Conservation (phyloP, 2,329 filamentous ascomycete genomes). For the Exophiala phaeomuriformis region DNA sequence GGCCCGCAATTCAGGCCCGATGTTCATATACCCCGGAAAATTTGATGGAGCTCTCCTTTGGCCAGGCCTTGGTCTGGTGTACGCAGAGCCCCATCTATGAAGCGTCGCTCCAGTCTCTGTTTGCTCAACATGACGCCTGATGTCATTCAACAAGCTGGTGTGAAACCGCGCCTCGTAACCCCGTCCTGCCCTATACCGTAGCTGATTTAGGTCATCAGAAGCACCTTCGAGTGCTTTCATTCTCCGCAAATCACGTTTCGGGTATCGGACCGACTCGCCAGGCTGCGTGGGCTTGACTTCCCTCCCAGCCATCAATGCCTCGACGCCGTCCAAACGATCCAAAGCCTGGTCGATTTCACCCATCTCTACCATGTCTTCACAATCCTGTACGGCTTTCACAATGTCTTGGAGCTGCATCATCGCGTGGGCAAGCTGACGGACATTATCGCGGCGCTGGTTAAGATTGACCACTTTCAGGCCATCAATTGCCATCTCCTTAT, state of each 20-base stretch:
- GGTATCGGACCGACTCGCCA: slow-evolving; percentile 23
- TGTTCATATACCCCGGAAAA: slow-evolving; percentile 71
- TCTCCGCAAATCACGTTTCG: slow-evolving; percentile 58
- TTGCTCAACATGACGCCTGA: slow-evolving; percentile 69
- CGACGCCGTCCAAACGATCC: slow-evolving; percentile 67
- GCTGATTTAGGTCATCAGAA: slow-evolving; percentile 63
- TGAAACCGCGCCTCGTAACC: slow-evolving; percentile 78
- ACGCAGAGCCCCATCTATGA: slow-evolving; percentile 74
- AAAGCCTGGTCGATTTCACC: slow-evolving; percentile 79
- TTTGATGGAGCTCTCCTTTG: slow-evolving; percentile 60
- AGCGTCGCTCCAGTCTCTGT: slow-evolving; percentile 68
- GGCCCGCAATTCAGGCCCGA: slow-evolving; percentile 62
- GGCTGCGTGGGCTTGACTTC: slow-evolving; percentile 27
- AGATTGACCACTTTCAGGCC: slow-evolving; percentile 82
- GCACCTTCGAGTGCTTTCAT: slow-evolving; percentile 75
- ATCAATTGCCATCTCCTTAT: slow-evolving; percentile 76
- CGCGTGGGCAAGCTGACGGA: slow-evolving; percentile 72
- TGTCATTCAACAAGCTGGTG: slow-evolving; percentile 66
- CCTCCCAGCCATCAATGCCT: slow-evolving; percentile 67
- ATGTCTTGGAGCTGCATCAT: slow-evolving; percentile 76
- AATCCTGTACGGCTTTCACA: slow-evolving; percentile 64
- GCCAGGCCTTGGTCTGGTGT: slow-evolving; percentile 61
- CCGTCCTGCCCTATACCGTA: slow-evolving; percentile 76
- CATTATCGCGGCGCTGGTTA: slow-evolving; percentile 71
- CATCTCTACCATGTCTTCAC: slow-evolving; percentile 72